These are phyloP conservation scores for Kregervanrija delftensis DNA, from an alignment of 805 yeast species.

Conservation along the genomic window DNA sequence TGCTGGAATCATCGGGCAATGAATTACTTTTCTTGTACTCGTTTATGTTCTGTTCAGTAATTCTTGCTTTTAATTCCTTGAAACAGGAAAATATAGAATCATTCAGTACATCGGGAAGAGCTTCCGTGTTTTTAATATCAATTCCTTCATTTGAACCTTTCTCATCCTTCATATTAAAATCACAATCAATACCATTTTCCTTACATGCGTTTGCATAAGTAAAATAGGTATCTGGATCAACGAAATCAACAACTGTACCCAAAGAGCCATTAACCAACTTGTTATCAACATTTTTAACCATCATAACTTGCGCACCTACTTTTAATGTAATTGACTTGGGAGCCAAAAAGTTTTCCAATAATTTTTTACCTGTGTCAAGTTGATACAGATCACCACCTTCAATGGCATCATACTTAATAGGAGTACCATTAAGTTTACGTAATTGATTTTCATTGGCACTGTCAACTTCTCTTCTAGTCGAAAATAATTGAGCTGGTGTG, in stretches of 20 bases:
- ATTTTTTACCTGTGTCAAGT: constrained; percentile 33
- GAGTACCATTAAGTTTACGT: constrained; percentile 35
- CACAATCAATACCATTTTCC: constrained; percentile 5
- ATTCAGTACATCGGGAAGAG: constrained; percentile 26
- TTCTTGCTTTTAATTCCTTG: constrained; percentile 12
- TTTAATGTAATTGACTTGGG: constrained; percentile 52
- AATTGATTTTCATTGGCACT: constrained; percentile 51
- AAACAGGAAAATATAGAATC: constrained; percentile 47
- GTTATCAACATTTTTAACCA: constrained; percentile 68
- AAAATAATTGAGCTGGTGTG: constrained; percentile 66
- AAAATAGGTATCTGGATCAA: constrained; percentile 43
- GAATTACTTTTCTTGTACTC: too few relatives aligned
- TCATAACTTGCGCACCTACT: constrained; percentile 76
- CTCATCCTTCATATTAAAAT: neutral
- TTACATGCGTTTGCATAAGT: constrained; percentile 26
- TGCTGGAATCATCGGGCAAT: too few relatives aligned
- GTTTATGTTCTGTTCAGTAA: too few relatives aligned
- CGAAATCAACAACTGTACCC: constrained; percentile 48
- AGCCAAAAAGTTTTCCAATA: constrained; percentile 55
- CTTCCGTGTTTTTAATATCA: constrained; percentile 15
- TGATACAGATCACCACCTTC: constrained; percentile 49
- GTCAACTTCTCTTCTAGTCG: constrained; percentile 69
- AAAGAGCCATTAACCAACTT: constrained; percentile 71
- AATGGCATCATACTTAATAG: constrained; percentile 37
- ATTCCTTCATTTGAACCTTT: constrained; percentile 10